Base-by-base conservation (phyloP, 768 basidiomycete species). In the Mycena epipterygia region DNA sequence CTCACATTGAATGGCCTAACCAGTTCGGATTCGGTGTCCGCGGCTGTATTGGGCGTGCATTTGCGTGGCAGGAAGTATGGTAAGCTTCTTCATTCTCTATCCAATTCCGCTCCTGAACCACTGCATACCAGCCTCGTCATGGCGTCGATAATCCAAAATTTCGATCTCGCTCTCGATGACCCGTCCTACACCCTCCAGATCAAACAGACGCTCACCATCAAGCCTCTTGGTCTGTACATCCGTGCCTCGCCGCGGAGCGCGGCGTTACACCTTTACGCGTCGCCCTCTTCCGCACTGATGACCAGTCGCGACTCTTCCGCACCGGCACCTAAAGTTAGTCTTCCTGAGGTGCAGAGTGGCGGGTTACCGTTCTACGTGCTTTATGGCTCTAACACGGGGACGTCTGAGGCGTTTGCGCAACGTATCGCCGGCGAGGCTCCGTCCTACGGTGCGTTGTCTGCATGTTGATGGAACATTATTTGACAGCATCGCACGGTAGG, bases 121-220 rank as follows among this genome's bases (percentile, higher is more conserved):
- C 9, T 17, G 27, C 16, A 3, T 6, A 19, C 14, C 14, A 65
- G 64, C 13, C 79, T 86, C 44, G 82, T 81, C 23, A 72, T 87
- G 27, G 81, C 83, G 1, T 75, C 77, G 48, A 74, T 87, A 35
- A 70, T 87, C 59, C 86, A 87, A 74, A 81, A 79, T 56, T 87
- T 88, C 76, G 86, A 88, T 63, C 75, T 87, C 37, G 76, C 78
- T 16, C 68, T 84, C 53, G 80, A 79, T 35, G 83, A 88, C 72
- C 82, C 84, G 1, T 75, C 78, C 3, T 88, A 88, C 73, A 78
- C 80, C 35, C 79, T 88, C n/a, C 73, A 82, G 73, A 74, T 86
- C 73, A 83, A 85, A 77, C 83, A 85, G 74, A 77, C 74, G 0
- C 70, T 87, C 41, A 88, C 85, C 6, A 79, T 87, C 74, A 88